phyloP scores from a whole-genome alignment of 805 yeast species.

The Candida michaelii region DNA sequence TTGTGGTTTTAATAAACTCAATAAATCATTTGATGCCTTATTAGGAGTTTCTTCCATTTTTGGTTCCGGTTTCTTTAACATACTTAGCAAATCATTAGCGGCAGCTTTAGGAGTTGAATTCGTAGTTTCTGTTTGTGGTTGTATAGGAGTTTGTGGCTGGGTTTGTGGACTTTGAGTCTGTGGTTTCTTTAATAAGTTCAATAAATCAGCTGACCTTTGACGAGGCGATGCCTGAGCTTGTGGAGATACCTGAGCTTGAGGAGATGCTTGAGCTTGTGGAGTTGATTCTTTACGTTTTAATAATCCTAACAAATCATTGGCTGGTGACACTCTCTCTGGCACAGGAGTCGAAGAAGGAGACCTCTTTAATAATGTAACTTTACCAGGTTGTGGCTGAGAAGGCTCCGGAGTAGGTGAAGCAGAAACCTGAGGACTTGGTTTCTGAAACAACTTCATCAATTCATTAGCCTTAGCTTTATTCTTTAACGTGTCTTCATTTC shows the following conservation, averaged over 20 bases:
- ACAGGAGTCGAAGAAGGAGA: slow-evolving; percentile 9
- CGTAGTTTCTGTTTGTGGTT: slow-evolving; percentile 11
- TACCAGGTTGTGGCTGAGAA: slow-evolving; percentile 17
- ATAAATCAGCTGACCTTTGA: slow-evolving; percentile 2
- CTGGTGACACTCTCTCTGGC: slow-evolving; percentile 13
- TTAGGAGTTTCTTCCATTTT: neutral
- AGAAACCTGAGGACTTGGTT: slow-evolving; percentile 7
- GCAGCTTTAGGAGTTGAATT: slow-evolving; percentile 2
- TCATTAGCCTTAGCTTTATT: slow-evolving; percentile 33
- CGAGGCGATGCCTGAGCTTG: neutral
- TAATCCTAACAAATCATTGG: slow-evolving; percentile 20
- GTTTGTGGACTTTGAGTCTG: neutral
- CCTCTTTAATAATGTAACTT: slow-evolving; percentile 30
- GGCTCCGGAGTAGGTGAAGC: slow-evolving; percentile 3
- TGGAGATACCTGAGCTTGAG: neutral
- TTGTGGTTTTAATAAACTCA: slow-evolving; percentile 13
- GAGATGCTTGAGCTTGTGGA: neutral
- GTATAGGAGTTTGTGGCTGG: neutral
- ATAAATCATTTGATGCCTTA: slow-evolving; percentile 16
- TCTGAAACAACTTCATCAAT: slow-evolving; percentile 29
- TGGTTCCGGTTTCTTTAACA: slow-evolving; percentile 16
- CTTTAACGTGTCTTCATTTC: slow-evolving; percentile 18
- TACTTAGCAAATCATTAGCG: slow-evolving; percentile 16
- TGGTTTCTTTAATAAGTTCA: slow-evolving; percentile 15
- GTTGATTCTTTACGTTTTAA: slow-evolving; percentile 3